These are phyloP conservation scores for Noccaea bulbosa DNA, from an alignment of 345 rosid genomes.

Conservation along the genomic window DNA sequence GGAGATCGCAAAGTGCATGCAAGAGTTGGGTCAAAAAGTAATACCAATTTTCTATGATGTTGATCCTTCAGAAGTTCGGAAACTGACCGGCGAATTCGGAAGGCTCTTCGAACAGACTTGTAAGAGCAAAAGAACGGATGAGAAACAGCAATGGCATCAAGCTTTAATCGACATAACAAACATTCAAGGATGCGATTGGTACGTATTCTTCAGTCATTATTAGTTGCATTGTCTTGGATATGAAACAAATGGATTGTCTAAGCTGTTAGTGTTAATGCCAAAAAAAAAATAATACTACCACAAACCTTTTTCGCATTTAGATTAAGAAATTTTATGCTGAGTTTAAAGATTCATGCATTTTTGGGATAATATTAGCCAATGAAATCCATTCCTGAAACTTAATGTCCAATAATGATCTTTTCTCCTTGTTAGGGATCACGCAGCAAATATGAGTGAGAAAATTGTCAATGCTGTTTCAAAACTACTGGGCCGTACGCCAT, in stretches of 20 bases:
- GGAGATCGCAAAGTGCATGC: background rate
- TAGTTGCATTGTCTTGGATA: conserved; percentile 3
- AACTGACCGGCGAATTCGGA: too few species aligned
- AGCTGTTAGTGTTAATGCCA: background rate
- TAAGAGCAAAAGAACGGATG: too few species aligned
- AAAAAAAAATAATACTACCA: background rate
- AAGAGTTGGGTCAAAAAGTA: too few species aligned
- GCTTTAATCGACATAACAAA: too few species aligned
- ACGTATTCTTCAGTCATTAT: background rate
- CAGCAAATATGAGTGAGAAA: background rate
- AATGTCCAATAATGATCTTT: background rate
- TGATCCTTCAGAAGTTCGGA: too few species aligned
- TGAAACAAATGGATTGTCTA: too few species aligned
- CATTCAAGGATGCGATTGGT: background rate
- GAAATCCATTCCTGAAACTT: background rate
- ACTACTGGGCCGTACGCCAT: background rate
- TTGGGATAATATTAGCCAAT: background rate
- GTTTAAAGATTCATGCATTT: background rate
- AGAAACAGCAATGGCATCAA: too few species aligned
- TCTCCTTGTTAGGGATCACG: background rate
- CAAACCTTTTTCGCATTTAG: background rate
- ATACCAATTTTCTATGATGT: too few species aligned
- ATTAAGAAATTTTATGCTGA: background rate
- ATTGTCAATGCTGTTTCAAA: conserved; percentile 20
- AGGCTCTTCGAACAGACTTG: too few species aligned